phyloP scores from a whole-genome alignment of 768 basidiomycete genomes.

The Xerocomellus intermedius region DNA sequence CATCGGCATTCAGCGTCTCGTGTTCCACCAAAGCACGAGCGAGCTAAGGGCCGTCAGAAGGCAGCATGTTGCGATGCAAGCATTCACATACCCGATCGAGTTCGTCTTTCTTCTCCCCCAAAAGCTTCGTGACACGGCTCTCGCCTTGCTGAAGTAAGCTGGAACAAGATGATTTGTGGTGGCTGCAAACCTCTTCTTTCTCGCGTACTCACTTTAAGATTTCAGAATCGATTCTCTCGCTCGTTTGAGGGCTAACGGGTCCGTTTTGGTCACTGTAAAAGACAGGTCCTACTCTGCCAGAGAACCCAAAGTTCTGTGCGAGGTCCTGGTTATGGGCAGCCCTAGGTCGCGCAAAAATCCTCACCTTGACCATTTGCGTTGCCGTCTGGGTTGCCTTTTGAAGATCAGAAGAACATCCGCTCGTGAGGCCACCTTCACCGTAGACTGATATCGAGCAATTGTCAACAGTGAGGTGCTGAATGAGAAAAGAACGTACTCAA shows the following conservation, averaged over 20 bases:
- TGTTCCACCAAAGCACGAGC: slow-evolving; percentile 92
- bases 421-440: slow-evolving; percentile 84
- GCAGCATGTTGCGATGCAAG: background rate
- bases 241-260: slow-evolving; percentile 69
- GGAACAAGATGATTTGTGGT: background rate
- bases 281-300: slow-evolving; percentile 76
- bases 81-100: slow-evolving; percentile 60
- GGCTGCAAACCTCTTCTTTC: background rate
- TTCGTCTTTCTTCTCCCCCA: slow-evolving; percentile 69
- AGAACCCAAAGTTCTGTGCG: slow-evolving; percentile 72
- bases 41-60: slow-evolving; percentile 47
- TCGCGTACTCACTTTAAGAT: slow-evolving; percentile 61
- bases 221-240: slow-evolving; percentile 86
- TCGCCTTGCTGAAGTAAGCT: slow-evolving; percentile 71
- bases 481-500: slow-evolving; percentile 50
- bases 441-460: slow-evolving; percentile 54
- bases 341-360: slow-evolving; percentile 11
- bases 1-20: slow-evolving; percentile 85
- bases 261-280: slow-evolving; percentile 74
- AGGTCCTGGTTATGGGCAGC: background rate
- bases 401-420: slow-evolving; percentile 90
- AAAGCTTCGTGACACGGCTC: slow-evolving; percentile 58
- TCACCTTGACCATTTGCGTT: slow-evolving; percentile 84
- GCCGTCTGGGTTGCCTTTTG: slow-evolving; percentile 77
- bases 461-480: slow-evolving; percentile 1